Evolutionary conservation across 2,329 filamentous ascomycete genomes (phyloP).

Genomic region (Penicillium palitans): DNA sequence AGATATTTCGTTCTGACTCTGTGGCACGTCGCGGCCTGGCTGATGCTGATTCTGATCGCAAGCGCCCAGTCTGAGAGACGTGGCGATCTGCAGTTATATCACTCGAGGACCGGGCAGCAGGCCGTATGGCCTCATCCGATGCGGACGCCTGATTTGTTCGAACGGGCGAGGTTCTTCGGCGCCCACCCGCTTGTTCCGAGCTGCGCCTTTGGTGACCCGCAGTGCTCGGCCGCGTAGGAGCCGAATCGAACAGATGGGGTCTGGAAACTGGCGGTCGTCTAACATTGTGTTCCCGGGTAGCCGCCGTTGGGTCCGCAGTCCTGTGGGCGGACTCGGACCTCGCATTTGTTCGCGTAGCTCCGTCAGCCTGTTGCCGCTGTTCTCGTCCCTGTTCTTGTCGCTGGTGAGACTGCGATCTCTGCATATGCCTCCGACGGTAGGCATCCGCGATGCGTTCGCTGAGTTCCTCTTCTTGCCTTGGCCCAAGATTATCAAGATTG

Average conservation of each 20-base stretch:
- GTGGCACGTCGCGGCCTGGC: slow-evolving; percentile 34
- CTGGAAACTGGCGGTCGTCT: slow-evolving; percentile 33
- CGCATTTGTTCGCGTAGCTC: slow-evolving; percentile 30
- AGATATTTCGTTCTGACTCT: slow-evolving; percentile 34
- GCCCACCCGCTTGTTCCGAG: slow-evolving; percentile 37
- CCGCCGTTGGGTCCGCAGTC: slow-evolving; percentile 17
- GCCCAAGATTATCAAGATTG: slow-evolving; percentile 82
- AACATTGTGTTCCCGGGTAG: slow-evolving; percentile 20
- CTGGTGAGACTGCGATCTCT: slow-evolving; percentile 43
- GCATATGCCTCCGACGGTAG: slow-evolving; percentile 70
- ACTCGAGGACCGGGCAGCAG: slow-evolving; percentile 37
- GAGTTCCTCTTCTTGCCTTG: slow-evolving; percentile 82
- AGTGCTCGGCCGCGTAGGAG: slow-evolving; percentile 22
- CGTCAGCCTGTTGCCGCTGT: slow-evolving; percentile 34
- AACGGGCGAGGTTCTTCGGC: slow-evolving; percentile 37
- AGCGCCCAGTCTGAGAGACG: slow-evolving; percentile 26
- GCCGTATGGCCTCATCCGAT: slow-evolving; percentile 37
- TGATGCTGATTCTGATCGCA: slow-evolving; percentile 27
- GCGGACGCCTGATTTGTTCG: slow-evolving; percentile 34
- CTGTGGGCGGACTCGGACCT: slow-evolving; percentile 36
- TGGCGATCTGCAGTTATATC: slow-evolving; percentile 39
- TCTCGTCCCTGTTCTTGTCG: slow-evolving; percentile 34
- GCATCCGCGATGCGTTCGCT: slow-evolving; percentile 88
- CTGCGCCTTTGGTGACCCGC: slow-evolving; percentile 37
- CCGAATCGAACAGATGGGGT: slow-evolving; percentile 37